Evolutionary conservation across 805 yeast species (phyloP).

Genomic region (Candida berthetii): DNA sequence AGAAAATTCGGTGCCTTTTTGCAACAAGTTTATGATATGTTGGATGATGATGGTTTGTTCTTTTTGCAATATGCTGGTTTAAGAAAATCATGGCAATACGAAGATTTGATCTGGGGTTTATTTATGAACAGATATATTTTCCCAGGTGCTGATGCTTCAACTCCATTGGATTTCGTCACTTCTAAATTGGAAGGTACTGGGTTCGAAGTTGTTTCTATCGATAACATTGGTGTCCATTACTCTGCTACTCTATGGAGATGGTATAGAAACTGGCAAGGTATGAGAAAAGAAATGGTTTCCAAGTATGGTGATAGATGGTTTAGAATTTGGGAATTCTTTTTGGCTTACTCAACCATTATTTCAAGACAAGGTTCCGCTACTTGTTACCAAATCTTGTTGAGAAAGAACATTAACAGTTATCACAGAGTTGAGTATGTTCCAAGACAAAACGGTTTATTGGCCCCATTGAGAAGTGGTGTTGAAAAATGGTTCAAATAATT

Average conservation of each 20-base stretch:
- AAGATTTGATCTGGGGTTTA: slow-evolving; percentile 89
- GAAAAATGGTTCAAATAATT: slow-evolving; percentile 46
- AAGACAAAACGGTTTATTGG: slow-evolving; percentile 63
- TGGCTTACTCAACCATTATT: slow-evolving; percentile 74
- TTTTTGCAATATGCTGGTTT: slow-evolving; percentile 85
- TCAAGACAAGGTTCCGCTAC: slow-evolving; percentile 93
- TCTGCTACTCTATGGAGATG: slow-evolving; percentile 89
- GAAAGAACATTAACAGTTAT: slow-evolving; percentile 82
- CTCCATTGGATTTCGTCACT: slow-evolving; percentile 82
- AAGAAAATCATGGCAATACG: slow-evolving; percentile 91
- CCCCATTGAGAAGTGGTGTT: slow-evolving; percentile 47
- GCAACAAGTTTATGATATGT: slow-evolving; percentile 75
- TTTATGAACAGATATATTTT: slow-evolving; percentile 94
- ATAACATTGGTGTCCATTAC: slow-evolving; percentile 89
- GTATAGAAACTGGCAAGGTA: slow-evolving; percentile 91
- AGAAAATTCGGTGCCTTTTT: slow-evolving; percentile 74
- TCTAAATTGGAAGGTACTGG: slow-evolving; percentile 76
- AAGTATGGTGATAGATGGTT: slow-evolving; percentile 89
- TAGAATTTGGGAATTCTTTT: slow-evolving; percentile 90
- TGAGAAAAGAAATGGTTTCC: slow-evolving; percentile 66
- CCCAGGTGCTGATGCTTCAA: slow-evolving; percentile 97
- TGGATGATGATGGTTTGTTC: slow-evolving; percentile 89
- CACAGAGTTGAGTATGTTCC: slow-evolving; percentile 82
- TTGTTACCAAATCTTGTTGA: slow-evolving; percentile 83
- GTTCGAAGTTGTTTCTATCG: slow-evolving; percentile 77